A percentile compares a stretch with the other conserved stretches of the same genome.
phyloP scores from a whole-genome alignment of 1,284 basidiomycete genomes.

The Ganoderma resinaceum region DNA sequence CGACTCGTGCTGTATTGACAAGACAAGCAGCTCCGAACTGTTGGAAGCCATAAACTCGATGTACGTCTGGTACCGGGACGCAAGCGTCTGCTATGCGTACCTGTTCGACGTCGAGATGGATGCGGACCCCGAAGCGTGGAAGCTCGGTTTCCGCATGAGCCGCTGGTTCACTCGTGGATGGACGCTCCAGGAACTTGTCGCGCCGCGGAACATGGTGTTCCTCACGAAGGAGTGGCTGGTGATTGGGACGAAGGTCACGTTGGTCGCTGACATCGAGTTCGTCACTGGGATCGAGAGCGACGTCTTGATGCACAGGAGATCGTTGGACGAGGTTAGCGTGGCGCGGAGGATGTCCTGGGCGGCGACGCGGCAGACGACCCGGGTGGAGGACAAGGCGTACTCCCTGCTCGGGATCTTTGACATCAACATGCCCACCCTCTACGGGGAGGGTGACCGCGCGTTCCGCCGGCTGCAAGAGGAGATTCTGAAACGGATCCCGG shows the following conservation, averaged over 20 bases:
- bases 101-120: not conserved
- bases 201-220: not conserved
- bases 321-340: not conserved
- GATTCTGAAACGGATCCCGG: not conserved
- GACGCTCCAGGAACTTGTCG: constrained; percentile 13
- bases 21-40: constrained; percentile 9
- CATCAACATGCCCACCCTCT: too few species aligned
- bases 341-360: not conserved
- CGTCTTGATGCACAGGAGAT: not conserved
- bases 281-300: constrained; percentile 1
- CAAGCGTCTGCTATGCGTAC: constrained; percentile 6
- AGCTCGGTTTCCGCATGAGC: not conserved
- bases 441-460: too few species aligned
- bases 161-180: too few species aligned
- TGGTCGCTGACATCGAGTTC: not conserved
- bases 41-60: constrained; percentile 6
- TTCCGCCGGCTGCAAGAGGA: not conserved
- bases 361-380: not conserved
- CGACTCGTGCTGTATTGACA: constrained; percentile 7
- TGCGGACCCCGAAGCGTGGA: not conserved
- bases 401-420: too few species aligned
- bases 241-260: constrained; percentile 7
- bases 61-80: constrained; percentile 1
- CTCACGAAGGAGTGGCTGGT: constrained; percentile 2
- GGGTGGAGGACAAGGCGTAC: not conserved